Evolutionary conservation across 2,329 filamentous ascomycete genomes (phyloP).

Genomic region (Botryosphaeria agaves): DNA sequence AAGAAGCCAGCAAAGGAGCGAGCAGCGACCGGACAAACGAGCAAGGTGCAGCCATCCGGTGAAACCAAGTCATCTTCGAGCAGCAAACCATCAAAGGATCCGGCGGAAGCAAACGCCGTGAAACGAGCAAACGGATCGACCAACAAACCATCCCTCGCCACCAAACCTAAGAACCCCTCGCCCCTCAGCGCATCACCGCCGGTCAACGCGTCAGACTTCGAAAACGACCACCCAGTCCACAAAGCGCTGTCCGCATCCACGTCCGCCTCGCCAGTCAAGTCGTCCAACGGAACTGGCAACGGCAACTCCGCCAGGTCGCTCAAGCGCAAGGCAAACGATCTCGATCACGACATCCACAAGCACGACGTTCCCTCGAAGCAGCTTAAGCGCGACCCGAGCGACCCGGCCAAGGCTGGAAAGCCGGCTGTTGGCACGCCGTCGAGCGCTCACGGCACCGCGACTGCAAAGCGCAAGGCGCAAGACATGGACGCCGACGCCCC

Average conservation of each 20-base stretch:
- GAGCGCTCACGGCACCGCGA: slow-evolving; percentile 12
- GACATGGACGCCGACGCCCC: slow-evolving; percentile 8
- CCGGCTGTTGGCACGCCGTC: too few relatives aligned
- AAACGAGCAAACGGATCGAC: slow-evolving; percentile 9
- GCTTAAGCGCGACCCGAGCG: slow-evolving; percentile 13
- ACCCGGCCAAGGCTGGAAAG: slow-evolving; percentile 4
- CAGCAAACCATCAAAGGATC: background rate
- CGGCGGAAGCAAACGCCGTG: slow-evolving; percentile 3
- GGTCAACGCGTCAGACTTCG: slow-evolving; percentile 40
- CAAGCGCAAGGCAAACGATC: slow-evolving; percentile 23
- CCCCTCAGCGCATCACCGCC: slow-evolving; percentile 43
- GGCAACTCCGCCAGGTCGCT: slow-evolving; percentile 16
- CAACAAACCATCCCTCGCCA: slow-evolving; percentile 21
- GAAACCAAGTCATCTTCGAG: slow-evolving; percentile 4
- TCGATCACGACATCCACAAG: slow-evolving; percentile 19
- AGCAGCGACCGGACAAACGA: slow-evolving; percentile 7
- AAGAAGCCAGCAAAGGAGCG: slow-evolving; percentile 2
- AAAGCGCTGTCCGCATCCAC: slow-evolving; percentile 14
- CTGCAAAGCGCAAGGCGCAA: slow-evolving; percentile 26
- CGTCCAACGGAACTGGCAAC: too few relatives aligned
- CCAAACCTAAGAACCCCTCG: slow-evolving; percentile 42
- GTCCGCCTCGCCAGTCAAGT: slow-evolving; percentile 16
- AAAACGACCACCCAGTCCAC: slow-evolving; percentile 24
- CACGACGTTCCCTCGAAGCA: slow-evolving; percentile 17
- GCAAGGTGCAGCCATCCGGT: slow-evolving; percentile 8